Percentiles rank a stretch among this genome's conserved stretches.
phyloP scores from a whole-genome alignment of 257 asterid genomes.

The Henckelia pumila region DNA sequence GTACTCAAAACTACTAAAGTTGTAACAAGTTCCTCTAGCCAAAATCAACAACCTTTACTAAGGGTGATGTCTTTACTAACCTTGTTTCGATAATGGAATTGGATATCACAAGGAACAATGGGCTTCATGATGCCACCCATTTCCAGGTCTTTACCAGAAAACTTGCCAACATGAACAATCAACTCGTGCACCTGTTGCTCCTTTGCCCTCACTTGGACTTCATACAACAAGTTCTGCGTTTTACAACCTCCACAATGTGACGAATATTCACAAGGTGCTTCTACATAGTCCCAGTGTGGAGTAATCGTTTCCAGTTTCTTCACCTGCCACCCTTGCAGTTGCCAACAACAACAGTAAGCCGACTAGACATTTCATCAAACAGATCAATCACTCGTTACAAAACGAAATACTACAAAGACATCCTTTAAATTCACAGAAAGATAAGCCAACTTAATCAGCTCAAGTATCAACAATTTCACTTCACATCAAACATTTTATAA shows the following conservation, averaged over 20 bases:
- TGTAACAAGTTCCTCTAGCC: no score
- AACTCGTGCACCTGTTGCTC: slow-evolving; percentile 83
- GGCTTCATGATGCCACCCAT: slow-evolving; percentile 59
- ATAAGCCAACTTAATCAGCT: neutral
- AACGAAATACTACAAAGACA: no score
- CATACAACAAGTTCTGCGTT: slow-evolving; percentile 78
- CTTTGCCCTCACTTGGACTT: slow-evolving; percentile 79
- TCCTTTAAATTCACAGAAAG: no score
- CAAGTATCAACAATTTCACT: neutral
- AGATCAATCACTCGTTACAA: neutral
- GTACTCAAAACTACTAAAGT: no score
- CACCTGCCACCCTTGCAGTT: slow-evolving; percentile 50
- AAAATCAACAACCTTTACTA: neutral
- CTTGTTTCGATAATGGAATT: slow-evolving; percentile 89
- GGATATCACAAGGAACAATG: slow-evolving; percentile 87
- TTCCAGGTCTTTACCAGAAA: slow-evolving; percentile 50
- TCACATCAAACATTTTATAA: no score
- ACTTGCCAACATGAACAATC: slow-evolving; percentile 74
- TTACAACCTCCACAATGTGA: slow-evolving; percentile 94
- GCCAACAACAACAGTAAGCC: slow-evolving; percentile 19
- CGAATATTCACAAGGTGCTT: slow-evolving; percentile 91
- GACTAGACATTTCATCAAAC: slow-evolving; percentile 21
- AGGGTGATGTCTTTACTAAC: slow-evolving; percentile 34
- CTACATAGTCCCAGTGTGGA: slow-evolving; percentile 72
- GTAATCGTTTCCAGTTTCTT: slow-evolving; percentile 69